Evolutionary conservation across 2,329 filamentous ascomycete genomes (phyloP).

Genomic region (Aureobasidium sp.): DNA sequence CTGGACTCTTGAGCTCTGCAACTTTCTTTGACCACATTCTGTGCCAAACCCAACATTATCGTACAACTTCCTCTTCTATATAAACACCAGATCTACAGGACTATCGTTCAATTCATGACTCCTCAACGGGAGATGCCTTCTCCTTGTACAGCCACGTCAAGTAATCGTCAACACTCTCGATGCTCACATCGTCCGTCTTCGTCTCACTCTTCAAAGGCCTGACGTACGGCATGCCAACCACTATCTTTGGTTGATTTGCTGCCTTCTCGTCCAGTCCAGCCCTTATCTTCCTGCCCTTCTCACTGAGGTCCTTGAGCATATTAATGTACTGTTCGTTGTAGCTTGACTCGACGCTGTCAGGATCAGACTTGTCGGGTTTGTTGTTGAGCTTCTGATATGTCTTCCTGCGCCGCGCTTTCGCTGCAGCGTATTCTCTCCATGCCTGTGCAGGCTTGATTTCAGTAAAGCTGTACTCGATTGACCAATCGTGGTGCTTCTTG

Average conservation of each 20-base stretch:
- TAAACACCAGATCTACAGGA: background rate
- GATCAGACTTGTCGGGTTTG: conserved; percentile 31
- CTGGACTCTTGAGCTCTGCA: background rate
- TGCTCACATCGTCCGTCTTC: conserved; percentile 10
- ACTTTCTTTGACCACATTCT: background rate
- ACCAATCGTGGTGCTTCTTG: conserved; percentile 51
- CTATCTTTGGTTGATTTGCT: conserved; percentile 34
- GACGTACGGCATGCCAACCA: conserved; percentile 22
- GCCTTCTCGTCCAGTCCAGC: conserved; percentile 48
- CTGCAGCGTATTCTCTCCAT: conserved; percentile 47
- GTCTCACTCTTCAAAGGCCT: background rate
- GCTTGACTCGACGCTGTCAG: background rate
- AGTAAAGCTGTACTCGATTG: conserved; percentile 68
- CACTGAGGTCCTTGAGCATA: conserved; percentile 42
- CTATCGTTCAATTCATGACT: background rate
- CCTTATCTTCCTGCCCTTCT: conserved; percentile 54
- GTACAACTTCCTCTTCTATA: background rate
- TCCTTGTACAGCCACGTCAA: conserved; percentile 18
- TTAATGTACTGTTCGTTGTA: conserved; percentile 34
- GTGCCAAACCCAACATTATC: background rate
- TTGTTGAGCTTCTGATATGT: conserved; percentile 32
- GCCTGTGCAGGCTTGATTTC: conserved; percentile 49
- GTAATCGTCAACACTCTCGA: conserved; percentile 20
- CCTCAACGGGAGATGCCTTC: background rate
- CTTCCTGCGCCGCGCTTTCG: conserved; percentile 50